These are phyloP conservation scores for Bjerkandera adusta DNA, from an alignment of 1,284 basidiomycete species.

Conservation along the genomic window DNA sequence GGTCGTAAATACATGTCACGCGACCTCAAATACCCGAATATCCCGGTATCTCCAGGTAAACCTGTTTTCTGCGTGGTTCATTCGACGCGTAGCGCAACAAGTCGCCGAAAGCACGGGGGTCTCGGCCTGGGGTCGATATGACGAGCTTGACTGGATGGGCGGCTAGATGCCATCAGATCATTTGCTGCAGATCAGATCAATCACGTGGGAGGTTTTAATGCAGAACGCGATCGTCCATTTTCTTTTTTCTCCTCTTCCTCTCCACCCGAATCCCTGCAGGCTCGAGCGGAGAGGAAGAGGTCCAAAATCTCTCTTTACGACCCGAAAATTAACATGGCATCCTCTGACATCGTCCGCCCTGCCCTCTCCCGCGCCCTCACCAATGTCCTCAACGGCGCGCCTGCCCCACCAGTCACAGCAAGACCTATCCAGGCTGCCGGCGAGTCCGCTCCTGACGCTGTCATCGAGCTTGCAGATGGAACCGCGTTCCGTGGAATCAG, in stretches of 20 bases:
- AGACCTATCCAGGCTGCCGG: slow-evolving; percentile 31
- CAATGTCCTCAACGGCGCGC: slow-evolving; percentile 38
- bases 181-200: neutral
- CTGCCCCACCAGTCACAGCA: slow-evolving; percentile 53
- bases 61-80: too few species aligned
- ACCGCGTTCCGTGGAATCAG: slow-evolving; percentile 87
- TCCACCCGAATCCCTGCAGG: slow-evolving; percentile 37
- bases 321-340: slow-evolving; percentile 29
- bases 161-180: too few species aligned
- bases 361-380: slow-evolving; percentile 47
- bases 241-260: slow-evolving; percentile 40
- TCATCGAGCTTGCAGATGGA: slow-evolving; percentile 92
- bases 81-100: too few species aligned
- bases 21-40: too few species aligned
- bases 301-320: slow-evolving; percentile 21
- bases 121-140: too few species aligned
- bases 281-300: slow-evolving; percentile 60
- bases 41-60: too few species aligned
- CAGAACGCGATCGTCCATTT: slow-evolving; percentile 1
- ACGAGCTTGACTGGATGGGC: too few species aligned
- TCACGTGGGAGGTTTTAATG: slow-evolving; percentile 4
- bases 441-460: slow-evolving; percentile 46
- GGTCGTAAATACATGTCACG: too few species aligned
- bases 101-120: too few species aligned
- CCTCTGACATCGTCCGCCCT: slow-evolving; percentile 38